Base-by-base conservation (phyloP, 2,329 filamentous ascomycete species). In the Sporothrix pallida region DNA sequence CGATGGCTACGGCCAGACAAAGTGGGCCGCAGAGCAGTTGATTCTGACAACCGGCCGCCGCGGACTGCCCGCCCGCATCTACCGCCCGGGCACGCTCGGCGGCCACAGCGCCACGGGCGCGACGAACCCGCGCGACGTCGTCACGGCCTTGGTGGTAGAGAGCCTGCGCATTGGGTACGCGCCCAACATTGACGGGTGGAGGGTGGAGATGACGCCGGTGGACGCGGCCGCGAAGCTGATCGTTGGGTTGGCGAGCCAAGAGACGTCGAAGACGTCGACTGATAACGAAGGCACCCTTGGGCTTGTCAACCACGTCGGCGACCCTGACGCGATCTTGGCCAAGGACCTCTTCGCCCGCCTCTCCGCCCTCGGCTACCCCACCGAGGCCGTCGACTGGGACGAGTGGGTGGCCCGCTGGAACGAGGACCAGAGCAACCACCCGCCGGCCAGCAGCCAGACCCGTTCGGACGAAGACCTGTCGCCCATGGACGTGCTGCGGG, bases 201-300 rank as follows among this genome's bases (percentile, higher is more conserved):
- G 90, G 69, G 88, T 92, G 0, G 93, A 95, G 82, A 95, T 95
- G 92, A 94, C 93, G 0, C 92, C 93, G 0, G 93, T 94, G 15
- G 92, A 95, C 81, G 94, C 93, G 78, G 92, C 94, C 74, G 92
- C 90, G 82, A 90, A 89, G 76, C 89, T 92, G 3, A 93, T 95
- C 76, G 84, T 92, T 31, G 89, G 91, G 20, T 86, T 95, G 23
- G 87, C 90, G 56, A 31, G 31, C 31, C 31, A 31, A 5, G 31
- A 12, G n/a, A n/a, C 26, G 20, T 15, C 3, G 20, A 56, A 13
- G 52, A 89, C 26, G 37, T 12, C 60, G 37, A 20, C 91, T 76
- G 86, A 93, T 74, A 87, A 83, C 0, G n/a, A n/a, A n/a, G n/a
- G n/a, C n/a, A n/a, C n/a, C n/a, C n/a, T n/a, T n/a, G n/a, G n/a